phyloP scores from a whole-genome alignment of 1,284 basidiomycete genomes.

The Fomitopsis betulina region DNA sequence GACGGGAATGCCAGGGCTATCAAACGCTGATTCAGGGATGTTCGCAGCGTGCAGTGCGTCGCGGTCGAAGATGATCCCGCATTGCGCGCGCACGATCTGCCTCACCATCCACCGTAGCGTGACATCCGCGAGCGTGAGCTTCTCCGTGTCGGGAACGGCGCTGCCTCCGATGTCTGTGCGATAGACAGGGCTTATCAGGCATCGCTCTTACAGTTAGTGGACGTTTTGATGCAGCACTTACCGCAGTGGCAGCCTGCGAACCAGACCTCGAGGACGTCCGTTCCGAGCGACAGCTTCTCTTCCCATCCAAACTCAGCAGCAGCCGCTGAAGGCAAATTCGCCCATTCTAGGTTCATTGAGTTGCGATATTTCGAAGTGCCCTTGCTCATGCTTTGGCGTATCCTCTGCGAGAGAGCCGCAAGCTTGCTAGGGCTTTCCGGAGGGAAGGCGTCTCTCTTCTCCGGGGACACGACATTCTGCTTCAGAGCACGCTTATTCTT shows the following conservation, averaged over 20 bases:
- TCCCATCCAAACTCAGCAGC: conserved; percentile 1
- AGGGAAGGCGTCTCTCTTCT: neutral
- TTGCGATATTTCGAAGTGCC: neutral
- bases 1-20: conserved; percentile 12
- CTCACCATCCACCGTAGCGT: conserved; percentile 74
- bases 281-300: conserved; percentile 12
- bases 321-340: neutral
- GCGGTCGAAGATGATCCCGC: conserved; percentile 49
- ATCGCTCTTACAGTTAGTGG: neutral
- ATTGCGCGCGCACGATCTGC: conserved; percentile 40
- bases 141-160: conserved; percentile 37
- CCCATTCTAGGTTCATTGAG: neutral
- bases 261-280: conserved; percentile 31
- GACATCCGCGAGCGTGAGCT: conserved; percentile 49
- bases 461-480: neutral
- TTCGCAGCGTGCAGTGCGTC: conserved; percentile 32
- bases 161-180: conserved; percentile 69
- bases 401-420: neutral
- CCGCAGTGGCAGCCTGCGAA: conserved; percentile 29
- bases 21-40: conserved; percentile 26
- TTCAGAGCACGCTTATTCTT: neutral
- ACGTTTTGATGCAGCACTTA: conserved; percentile 3
- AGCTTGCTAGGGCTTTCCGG: neutral
- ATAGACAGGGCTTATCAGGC: neutral
- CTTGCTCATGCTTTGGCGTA: conserved; percentile 1